Evolutionary conservation across 2,329 filamentous ascomycete genomes (phyloP), one percentile per base, ranked within the genome.

Genomic region (Fusarium hainanense): DNA sequence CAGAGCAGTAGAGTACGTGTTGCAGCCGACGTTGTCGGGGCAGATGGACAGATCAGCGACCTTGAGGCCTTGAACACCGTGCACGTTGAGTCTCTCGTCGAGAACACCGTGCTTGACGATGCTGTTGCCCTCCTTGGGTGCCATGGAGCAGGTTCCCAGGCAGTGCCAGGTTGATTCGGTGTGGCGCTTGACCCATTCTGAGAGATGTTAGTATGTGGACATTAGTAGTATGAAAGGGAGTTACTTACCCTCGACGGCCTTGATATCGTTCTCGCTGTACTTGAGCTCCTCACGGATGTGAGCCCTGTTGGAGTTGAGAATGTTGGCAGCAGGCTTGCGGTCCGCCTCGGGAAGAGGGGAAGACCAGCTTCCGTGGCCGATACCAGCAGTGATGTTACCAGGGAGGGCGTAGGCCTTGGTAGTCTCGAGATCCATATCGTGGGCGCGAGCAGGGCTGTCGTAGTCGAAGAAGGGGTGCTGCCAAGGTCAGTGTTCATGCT

Each of bases 51-150:
- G 79, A 78, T 94, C 92, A 14, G 90, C 90, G 25, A 93, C 91
- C 85, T 93, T 93, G 73, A 94, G 85, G 18, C 90, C 89, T 83
- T 92, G 86, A 70, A 93, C 90, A 54, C 91, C 92, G 76, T 93
- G 90, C 5, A 94, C 91, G 71, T 93, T 93, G 58, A 94, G 85
- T 63, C 91, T 87, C 79, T 93, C 90, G 76, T 94, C 92, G 40
- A 94, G 81, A 1, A 94, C 92, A 63, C 92, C 92, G 74, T 93
- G 90, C 82, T 92, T 92, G 78, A 94, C 91, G 75, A 94, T 92
- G 74, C 87, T 90, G 82, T 93, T 94, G 63, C 92, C 92, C 75
- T 93, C 87, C 64, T 82, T 85, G 7, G 92, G 92, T 0, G 90
- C 91, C 90, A 94, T 94, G 54, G 89, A 92, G 81, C 91, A 93